These are phyloP conservation scores for Fragaria ananassa DNA, from an alignment of 306 rosid genomes.

Conservation along the genomic window DNA sequence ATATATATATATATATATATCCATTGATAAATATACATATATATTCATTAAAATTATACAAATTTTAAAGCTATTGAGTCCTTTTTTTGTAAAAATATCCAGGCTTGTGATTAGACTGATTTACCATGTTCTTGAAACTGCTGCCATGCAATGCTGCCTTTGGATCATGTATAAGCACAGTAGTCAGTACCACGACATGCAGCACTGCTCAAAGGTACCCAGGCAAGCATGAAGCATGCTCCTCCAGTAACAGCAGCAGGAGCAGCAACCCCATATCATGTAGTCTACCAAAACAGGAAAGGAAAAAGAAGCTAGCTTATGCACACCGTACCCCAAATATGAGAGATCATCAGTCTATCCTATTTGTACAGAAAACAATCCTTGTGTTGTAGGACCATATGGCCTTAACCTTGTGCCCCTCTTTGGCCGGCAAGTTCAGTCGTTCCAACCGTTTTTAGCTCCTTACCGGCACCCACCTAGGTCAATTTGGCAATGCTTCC, in stretches of 20 bases:
- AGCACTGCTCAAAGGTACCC: background rate
- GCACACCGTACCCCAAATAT: background rate
- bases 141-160: background rate
- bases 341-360: background rate
- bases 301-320: background rate
- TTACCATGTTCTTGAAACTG: background rate
- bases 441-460: conserved; percentile 50
- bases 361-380: background rate
- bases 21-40: no score
- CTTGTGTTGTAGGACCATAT: conserved; percentile 32
- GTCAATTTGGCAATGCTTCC: conserved; percentile 28
- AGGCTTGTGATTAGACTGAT: no score
- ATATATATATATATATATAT: no score
- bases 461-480: conserved; percentile 31
- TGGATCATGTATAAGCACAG: background rate
- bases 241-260: background rate
- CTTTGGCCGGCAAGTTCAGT: conserved; percentile 32
- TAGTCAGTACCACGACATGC: background rate
- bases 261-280: background rate
- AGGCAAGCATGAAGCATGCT: conserved; percentile 6
- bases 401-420: conserved; percentile 62
- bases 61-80: no score
- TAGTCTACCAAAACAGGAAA: background rate
- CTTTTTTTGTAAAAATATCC: no score
- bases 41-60: no score